Percentiles rank a stretch among this genome's conserved stretches.
Conservation (phyloP, 768 basidiomycete species). For the Chalciporus sphaerocephalus region DNA sequence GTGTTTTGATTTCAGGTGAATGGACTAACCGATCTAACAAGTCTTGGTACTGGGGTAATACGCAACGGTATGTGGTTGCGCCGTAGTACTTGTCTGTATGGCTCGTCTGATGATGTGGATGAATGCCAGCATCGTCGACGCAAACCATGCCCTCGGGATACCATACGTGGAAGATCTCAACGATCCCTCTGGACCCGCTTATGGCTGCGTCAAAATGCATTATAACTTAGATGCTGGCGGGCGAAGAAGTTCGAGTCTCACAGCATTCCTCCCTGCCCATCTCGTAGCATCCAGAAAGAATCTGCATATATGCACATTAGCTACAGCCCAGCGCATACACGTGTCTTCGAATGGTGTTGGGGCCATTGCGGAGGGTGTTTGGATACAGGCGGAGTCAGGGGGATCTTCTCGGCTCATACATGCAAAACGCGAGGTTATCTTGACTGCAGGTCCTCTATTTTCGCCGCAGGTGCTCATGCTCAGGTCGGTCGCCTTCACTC, state of each 20-base stretch:
- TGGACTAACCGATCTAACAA: slow-evolving; percentile 1
- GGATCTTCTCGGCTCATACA: background rate
- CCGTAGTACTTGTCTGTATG: too few species aligned
- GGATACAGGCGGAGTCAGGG: slow-evolving; percentile 1
- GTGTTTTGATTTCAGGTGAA: background rate
- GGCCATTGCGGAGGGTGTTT: background rate
- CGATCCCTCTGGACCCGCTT: background rate
- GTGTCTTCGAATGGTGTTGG: background rate
- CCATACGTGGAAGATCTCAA: too few species aligned
- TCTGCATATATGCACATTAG: slow-evolving; percentile 12
- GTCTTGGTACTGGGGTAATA: background rate
- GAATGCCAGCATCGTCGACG: too few species aligned
- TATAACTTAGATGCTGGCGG: slow-evolving; percentile 2
- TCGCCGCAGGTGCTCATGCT: slow-evolving; percentile 41
- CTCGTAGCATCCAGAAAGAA: slow-evolving; percentile 3
- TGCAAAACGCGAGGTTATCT: slow-evolving; percentile 24
- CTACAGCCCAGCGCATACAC: background rate
- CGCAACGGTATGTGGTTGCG: background rate
- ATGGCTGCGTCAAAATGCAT: slow-evolving; percentile 3
- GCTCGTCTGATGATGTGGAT: too few species aligned
- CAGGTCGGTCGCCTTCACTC: too few species aligned
- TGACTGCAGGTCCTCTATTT: slow-evolving; percentile 36
- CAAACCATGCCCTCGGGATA: too few species aligned
- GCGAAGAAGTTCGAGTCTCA: slow-evolving; percentile 11
- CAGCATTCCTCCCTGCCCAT: slow-evolving; percentile 13